Base-by-base conservation (phyloP, 148 eudicot genomes). In the Rhododendron mucronatum region DNA sequence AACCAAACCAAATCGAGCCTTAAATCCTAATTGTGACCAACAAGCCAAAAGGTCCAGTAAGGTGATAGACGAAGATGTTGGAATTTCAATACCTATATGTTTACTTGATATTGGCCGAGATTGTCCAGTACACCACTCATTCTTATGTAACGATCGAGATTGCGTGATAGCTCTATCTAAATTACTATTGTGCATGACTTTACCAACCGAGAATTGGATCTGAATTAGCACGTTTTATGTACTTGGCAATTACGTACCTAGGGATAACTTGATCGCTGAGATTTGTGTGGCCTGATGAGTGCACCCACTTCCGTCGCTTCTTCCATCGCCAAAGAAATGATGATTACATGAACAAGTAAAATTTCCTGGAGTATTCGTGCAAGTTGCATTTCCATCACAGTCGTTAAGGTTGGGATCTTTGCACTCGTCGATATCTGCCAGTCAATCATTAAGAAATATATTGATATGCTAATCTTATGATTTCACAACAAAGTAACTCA, bases 291-390 rank as follows among this genome's bases (percentile, higher is more conserved):
- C 69, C 48, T 7, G 9, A 9, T 1, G 11, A 41, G 53, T 78
- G 84, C 90, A 88, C 21, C 90, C 88, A 6, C 21, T 20, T 4
- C 83, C 86, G 26, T 79, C 63, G 28, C 69, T 83, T 65, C 50
- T 86, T 23, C 88, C 90, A 80, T 88, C 86, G 3, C 90, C 90
- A 18, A 3, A 55, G 81, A 83, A 61, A 50, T 84, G 82, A 51
- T 53, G 16, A 13, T 48, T 41, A 57, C 88, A 88, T 71, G 81
- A 44, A 86, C 88, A 86, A 3, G 20, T 39, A 44, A 13, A 86
- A 80, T 73, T 83, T 57, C 89, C 89, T 1, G 82, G 84, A 3
- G 55, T 39, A 82, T 87, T 83, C 1, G 1, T 55, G 75, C 89
- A 88, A 37, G 3, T 85, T 53, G 78, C 82, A 13, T 65, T 87